Evolutionary conservation across 176 grass and related monocot species (phyloP), one percentile per base, ranked within the genome.

Genomic region (Hsuehochloa calcarea): DNA sequence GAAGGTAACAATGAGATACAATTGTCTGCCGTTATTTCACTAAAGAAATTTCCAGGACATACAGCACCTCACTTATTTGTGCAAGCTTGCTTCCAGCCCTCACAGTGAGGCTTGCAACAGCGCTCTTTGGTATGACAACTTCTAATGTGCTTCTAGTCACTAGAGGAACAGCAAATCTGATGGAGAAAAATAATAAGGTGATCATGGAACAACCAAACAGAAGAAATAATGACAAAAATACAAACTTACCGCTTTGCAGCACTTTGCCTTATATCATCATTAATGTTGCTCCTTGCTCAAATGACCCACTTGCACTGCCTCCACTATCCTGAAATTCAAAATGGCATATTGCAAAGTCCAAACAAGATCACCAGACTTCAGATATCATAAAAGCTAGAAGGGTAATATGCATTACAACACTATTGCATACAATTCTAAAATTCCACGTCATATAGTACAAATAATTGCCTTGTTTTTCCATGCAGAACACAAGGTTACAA

Each of bases 11-110:
- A 35, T 25, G 72, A 9, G 29, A 22, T 49, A 65, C 40, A 64
- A 31, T 17, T 40, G 16, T 49, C 59, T 4, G 15, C 47, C 20
- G 22, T 74, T 61, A 79, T 27, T 39, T 88, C 14, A 68, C 38
- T 56, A 68, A 67, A 68, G 13, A 65, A 41, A 27, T 58, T 51
- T 68, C 11, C 25, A 81, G 39, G 41, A 84, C 61, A 80, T 71
- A 80, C 52, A 63, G 81, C 47, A 94, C 93, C 90, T 98, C 92
- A 44, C 96, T 95, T 85, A 98, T 98, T 78, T 95, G 96, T 62
- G 93, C 91, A 89, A 98, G 96, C 78, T 98, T 98, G 87, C 86
- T 95, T 79, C 93, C 90, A 80, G 96, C 91, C 88, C 93, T 93
- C 96, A 94, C 90, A 15, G 88, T 89, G 78, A 98, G 91, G 85